Percentiles rank a stretch among this genome's conserved stretches.
phyloP scores from a whole-genome alignment of 164 flowering plant species.

The Tinospora cordifolia region DNA sequence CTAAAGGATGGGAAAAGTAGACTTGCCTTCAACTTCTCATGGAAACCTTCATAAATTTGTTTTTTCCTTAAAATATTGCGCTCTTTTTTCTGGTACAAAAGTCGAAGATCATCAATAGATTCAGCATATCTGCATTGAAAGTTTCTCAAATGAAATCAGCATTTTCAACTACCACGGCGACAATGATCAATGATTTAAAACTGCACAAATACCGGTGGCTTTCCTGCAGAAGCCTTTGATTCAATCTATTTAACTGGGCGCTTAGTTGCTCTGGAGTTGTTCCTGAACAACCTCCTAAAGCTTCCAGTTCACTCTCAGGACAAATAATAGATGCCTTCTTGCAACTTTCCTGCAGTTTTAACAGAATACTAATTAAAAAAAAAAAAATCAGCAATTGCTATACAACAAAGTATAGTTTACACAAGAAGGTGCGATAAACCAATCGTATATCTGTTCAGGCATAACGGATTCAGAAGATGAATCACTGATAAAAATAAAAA shows the following conservation, averaged over 20 bases:
- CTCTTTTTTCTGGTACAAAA: constrained; percentile 48
- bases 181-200: not conserved
- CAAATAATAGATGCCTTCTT: constrained; percentile 80
- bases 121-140: constrained; percentile 54
- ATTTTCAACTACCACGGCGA: not conserved
- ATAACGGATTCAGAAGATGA: not conserved
- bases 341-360: constrained; percentile 46
- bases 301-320: constrained; percentile 75
- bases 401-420: too few species aligned
- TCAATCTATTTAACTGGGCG: constrained; percentile 52
- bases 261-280: constrained; percentile 68
- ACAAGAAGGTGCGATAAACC: not conserved
- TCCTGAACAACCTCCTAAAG: constrained; percentile 53
- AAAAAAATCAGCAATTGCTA: not conserved
- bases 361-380: constrained; percentile 4
- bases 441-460: not conserved
- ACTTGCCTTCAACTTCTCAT: constrained; percentile 63
- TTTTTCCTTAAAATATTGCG: constrained; percentile 53
- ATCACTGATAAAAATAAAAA: not conserved
- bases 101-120: constrained; percentile 80
- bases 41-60: constrained; percentile 47
- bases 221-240: constrained; percentile 56
- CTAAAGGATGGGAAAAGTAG: not conserved
- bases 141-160: not conserved
- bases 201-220: constrained; percentile 40